Conservation (phyloP, 2,329 filamentous ascomycete species). For the Calonectria hongkongensis region DNA sequence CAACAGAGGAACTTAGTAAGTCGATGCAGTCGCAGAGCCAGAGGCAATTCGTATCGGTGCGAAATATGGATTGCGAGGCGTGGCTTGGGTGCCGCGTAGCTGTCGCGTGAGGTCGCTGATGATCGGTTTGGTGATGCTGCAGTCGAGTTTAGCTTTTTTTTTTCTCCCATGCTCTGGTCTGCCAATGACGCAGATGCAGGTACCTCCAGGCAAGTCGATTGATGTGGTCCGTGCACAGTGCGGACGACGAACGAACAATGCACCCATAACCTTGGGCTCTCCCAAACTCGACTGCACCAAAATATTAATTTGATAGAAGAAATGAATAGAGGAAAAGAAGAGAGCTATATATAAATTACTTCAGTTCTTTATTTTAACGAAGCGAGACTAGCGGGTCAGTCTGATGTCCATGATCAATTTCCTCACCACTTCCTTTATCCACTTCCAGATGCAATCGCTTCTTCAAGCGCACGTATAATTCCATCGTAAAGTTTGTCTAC, state of each 20-base stretch:
- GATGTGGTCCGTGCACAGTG: slow-evolving; percentile 33
- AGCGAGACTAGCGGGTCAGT: too few relatives aligned
- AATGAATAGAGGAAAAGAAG: too few relatives aligned
- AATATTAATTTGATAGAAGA: too few relatives aligned
- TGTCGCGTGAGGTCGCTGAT: slow-evolving; percentile 17
- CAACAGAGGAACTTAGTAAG: background rate
- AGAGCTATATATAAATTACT: too few relatives aligned
- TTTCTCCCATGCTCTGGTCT: slow-evolving; percentile 22
- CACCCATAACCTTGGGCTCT: too few relatives aligned
- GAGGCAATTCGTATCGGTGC: background rate
- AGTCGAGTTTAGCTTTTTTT: slow-evolving; percentile 43
- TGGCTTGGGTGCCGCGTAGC: slow-evolving; percentile 16
- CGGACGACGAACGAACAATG: background rate
- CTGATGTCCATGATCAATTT: background rate
- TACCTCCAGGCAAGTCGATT: slow-evolving; percentile 12
- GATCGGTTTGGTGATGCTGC: slow-evolving; percentile 3
- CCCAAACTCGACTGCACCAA: too few relatives aligned
- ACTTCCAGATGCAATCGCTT: background rate
- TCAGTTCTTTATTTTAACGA: too few relatives aligned
- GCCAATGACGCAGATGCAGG: slow-evolving; percentile 38
- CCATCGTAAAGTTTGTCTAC: background rate
- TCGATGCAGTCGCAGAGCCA: background rate
- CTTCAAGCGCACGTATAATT: background rate
- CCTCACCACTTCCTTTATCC: too few relatives aligned
- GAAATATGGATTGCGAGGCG: background rate